Conservation (phyloP, 495 filamentous ascomycete species). For the Lepraria neglecta region DNA sequence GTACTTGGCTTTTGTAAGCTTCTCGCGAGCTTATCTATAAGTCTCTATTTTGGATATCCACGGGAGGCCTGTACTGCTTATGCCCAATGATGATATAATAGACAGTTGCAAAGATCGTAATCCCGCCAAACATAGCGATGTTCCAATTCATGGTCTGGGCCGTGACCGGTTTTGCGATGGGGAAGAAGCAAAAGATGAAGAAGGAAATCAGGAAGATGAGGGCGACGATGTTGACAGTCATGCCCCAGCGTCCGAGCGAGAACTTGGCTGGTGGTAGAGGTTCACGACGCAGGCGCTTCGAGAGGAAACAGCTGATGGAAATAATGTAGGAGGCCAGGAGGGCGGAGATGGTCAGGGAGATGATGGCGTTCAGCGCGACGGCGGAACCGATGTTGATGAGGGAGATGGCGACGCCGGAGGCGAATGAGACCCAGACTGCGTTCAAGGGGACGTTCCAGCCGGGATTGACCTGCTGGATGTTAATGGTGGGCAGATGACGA, state of each 20-base stretch:
- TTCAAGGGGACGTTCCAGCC: constrained; percentile 47
- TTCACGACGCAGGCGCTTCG: constrained; percentile 40
- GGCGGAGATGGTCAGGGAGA: constrained; percentile 33
- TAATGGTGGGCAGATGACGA: neutral
- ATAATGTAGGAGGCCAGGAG: constrained; percentile 42
- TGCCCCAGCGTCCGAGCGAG: constrained; percentile 39
- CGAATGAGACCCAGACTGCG: constrained; percentile 43
- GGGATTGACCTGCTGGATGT: constrained; percentile 18
- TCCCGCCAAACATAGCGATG: constrained; percentile 42
- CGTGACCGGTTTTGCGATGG: constrained; percentile 34
- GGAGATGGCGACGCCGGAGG: constrained; percentile 31
- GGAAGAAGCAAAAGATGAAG: constrained; percentile 48
- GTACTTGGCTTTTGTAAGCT: too few relatives aligned
- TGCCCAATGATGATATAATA: constrained; percentile 42
- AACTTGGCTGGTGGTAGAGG: constrained; percentile 40
- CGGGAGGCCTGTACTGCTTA: constrained; percentile 41
- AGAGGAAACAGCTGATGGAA: constrained; percentile 39
- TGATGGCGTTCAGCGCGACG: constrained; percentile 48
- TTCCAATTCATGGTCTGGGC: constrained; percentile 49
- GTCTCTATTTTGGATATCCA: constrained; percentile 37
- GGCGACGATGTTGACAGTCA: constrained; percentile 35
- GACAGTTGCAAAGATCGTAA: constrained; percentile 40
- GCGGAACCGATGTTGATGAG: constrained; percentile 55
- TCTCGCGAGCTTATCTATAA: neutral
- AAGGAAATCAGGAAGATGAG: constrained; percentile 40